Evolutionary conservation across 805 yeast species (phyloP).

Genomic region (Hanseniaspora lachancei): DNA sequence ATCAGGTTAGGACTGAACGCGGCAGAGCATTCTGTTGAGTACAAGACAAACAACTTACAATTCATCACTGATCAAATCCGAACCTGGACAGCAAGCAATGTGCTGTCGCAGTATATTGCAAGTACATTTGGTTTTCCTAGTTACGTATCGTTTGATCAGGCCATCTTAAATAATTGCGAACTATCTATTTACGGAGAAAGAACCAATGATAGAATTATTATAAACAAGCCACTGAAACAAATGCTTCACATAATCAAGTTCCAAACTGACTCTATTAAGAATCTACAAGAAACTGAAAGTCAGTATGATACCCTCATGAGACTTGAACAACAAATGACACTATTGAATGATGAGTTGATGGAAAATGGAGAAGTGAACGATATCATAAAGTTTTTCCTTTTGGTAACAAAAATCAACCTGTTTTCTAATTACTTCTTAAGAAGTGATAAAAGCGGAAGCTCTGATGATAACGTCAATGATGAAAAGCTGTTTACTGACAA

Average conservation of each 20-base stretch:
- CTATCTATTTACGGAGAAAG: constrained; percentile 19
- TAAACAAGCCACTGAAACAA: constrained; percentile 48
- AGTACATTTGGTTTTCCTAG: constrained; percentile 92
- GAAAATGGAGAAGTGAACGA: constrained; percentile 46
- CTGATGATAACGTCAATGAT: neutral
- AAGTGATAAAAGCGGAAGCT: constrained; percentile 3
- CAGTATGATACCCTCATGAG: constrained; percentile 63
- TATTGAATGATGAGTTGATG: constrained; percentile 43
- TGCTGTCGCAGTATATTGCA: constrained; percentile 80
- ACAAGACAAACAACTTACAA: constrained; percentile 31
- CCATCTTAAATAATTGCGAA: constrained; percentile 41
- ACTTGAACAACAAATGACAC: constrained; percentile 59
- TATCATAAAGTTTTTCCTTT: constrained; percentile 52
- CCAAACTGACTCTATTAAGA: constrained; percentile 71
- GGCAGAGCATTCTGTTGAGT: constrained; percentile 52
- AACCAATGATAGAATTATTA: constrained; percentile 27
- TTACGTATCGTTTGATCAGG: constrained; percentile 69
- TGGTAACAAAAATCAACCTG: constrained; percentile 69
- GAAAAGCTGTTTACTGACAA: constrained; percentile 3
- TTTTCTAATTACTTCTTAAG: constrained; percentile 73
- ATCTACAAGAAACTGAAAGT: constrained; percentile 64
- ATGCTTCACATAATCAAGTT: constrained; percentile 75
- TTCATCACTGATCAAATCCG: constrained; percentile 61
- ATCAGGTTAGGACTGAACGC: constrained; percentile 82
- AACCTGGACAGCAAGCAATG: constrained; percentile 90